Evolutionary conservation across 768 basidiomycete species (phyloP).

Genomic region (Hypholoma sublateritium): DNA sequence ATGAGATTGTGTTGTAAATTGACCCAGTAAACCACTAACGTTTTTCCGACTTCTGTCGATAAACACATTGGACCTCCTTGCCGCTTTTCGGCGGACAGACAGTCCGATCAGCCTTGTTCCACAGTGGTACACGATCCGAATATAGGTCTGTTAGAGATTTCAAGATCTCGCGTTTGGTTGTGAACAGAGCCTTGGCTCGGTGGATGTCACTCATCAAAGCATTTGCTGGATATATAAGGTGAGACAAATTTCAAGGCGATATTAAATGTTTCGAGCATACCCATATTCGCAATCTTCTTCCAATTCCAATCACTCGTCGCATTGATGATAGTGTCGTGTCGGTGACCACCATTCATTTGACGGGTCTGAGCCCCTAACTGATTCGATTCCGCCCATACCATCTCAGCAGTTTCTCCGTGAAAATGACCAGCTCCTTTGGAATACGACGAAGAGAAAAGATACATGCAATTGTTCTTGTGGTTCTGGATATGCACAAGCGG

Average conservation of each 20-base stretch:
- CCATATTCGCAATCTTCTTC: constrained; percentile 18
- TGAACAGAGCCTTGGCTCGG: not conserved
- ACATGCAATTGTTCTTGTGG: constrained; percentile 26
- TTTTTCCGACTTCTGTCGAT: not conserved
- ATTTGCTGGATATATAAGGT: not conserved
- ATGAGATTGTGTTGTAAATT: not conserved
- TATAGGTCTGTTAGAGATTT: not conserved
- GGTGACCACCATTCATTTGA: constrained; percentile 30
- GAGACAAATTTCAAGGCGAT: no score
- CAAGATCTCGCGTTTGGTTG: not conserved
- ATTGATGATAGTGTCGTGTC: constrained; percentile 23
- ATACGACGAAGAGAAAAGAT: constrained; percentile 23
- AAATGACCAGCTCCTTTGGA: constrained; percentile 19
- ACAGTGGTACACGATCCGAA: not conserved
- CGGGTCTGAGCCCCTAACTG: constrained; percentile 18
- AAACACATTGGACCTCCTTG: not conserved
- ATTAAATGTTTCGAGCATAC: not conserved
- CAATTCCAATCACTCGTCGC: constrained; percentile 24
- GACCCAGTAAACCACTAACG: not conserved
- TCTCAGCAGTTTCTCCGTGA: constrained; percentile 30
- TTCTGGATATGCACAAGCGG: constrained; percentile 25
- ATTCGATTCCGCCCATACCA: constrained; percentile 23
- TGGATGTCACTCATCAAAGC: not conserved
- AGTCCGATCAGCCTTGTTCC: not conserved
- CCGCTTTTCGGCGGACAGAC: not conserved